Conservation (phyloP, 495 filamentous ascomycete species). For the Xylaria venustula region DNA sequence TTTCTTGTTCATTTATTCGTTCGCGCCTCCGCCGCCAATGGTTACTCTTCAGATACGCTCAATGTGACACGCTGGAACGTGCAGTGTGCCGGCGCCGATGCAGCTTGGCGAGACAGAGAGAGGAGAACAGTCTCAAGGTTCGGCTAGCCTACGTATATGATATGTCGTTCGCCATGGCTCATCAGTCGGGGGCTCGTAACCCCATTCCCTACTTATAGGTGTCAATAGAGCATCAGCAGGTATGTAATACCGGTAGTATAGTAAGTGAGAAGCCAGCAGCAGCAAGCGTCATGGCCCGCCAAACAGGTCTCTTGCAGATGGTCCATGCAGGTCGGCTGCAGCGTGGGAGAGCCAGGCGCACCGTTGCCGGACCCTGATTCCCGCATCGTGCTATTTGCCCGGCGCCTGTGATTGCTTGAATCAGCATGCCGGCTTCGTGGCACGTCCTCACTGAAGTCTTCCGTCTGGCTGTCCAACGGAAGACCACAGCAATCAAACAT, state of each 20-base stretch:
- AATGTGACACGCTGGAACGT: not conserved
- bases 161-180: not conserved
- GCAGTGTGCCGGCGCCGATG: conserved; percentile 4
- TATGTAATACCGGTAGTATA: too few species aligned
- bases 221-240: too few species aligned
- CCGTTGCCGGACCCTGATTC: not conserved
- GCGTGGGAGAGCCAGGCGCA: conserved; percentile 5
- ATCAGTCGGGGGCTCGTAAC: not conserved
- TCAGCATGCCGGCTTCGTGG: conserved; percentile 42
- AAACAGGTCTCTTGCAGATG: conserved; percentile 12
- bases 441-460: conserved; percentile 43
- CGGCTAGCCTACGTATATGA: not conserved
- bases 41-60: not conserved
- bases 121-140: not conserved
- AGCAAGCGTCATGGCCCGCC: not conserved
- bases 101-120: conserved; percentile 4
- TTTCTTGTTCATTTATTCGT: too few species aligned
- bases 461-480: conserved; percentile 5
- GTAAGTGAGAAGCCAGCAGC: not conserved
- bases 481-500: not conserved
- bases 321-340: conserved; percentile 12
- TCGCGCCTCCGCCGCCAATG: too few species aligned
- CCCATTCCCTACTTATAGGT: too few species aligned
- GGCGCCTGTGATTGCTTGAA: conserved; percentile 25
- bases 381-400: conserved; percentile 23